Conservation (phyloP, 805 yeast species). For the Candida glaebosa region DNA sequence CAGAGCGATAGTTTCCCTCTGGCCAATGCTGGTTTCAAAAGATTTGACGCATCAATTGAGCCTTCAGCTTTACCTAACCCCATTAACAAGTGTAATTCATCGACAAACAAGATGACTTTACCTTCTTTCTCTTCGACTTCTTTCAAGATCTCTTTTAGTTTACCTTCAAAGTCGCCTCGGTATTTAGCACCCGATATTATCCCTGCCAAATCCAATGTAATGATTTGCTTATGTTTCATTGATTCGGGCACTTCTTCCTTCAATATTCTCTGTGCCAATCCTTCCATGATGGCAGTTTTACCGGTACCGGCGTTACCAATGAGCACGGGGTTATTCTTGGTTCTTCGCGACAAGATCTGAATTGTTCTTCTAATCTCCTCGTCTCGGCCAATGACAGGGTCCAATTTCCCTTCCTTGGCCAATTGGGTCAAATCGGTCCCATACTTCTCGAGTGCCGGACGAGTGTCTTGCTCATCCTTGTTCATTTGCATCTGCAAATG, state of each 20-base stretch:
- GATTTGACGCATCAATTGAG: conserved; percentile 90
- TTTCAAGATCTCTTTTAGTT: conserved; percentile 73
- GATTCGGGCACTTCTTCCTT: conserved; percentile 93
- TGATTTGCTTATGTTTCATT: conserved; percentile 79
- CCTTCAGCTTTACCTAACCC: conserved; percentile 95
- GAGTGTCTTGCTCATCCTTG: conserved; percentile 44
- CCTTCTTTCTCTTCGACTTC: conserved; percentile 82
- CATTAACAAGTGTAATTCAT: conserved; percentile 83
- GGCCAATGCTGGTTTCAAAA: conserved; percentile 90
- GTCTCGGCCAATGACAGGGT: conserved; percentile 96
- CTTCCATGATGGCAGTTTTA: conserved; percentile 95
- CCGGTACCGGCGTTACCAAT: conserved; percentile 99
- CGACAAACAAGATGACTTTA: conserved; percentile 76
- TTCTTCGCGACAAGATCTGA: conserved; percentile 86
- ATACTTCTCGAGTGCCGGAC: conserved; percentile 75
- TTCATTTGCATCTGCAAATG: conserved; percentile 40
- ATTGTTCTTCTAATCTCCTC: conserved; percentile 92
- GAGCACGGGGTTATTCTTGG: conserved; percentile 92
- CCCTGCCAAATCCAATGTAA: conserved; percentile 83
- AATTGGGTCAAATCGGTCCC: conserved; percentile 84
- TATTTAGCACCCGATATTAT: conserved; percentile 93
- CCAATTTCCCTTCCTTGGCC: conserved; percentile 86
- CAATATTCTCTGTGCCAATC: conserved; percentile 88
- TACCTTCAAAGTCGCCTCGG: conserved; percentile 94
- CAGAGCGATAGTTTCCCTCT: conserved; percentile 90